Base-by-base conservation (phyloP, 2,329 filamentous ascomycete genomes). In the Trichoderma arundinaceum region DNA sequence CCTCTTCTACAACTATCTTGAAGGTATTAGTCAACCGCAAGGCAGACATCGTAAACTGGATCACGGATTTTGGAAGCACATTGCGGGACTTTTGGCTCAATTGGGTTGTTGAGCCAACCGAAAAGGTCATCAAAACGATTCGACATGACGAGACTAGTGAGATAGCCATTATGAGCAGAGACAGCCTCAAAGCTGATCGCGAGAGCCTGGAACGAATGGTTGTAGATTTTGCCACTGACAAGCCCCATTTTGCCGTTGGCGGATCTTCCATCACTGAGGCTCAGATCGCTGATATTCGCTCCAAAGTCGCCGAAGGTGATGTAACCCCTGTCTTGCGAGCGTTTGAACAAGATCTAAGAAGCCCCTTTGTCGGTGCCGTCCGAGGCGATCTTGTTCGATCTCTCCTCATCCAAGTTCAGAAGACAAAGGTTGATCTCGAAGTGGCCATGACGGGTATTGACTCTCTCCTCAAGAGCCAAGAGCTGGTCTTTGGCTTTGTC, bases 341-440 rank as follows among this genome's bases (percentile, higher is more conserved):
- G 0, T 99, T 96, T 75, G 95, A 99, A 75, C 89, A 90, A 74
- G 94, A 97, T 71, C 82, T 99, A 48, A 86, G 90, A 60, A 90
- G 83, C 53, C 95, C 95, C 1, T 88, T 99, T 67, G 83, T 89
- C 63, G 94, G 94, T 7, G 92, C 94, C 0, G 79, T 99, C 17
- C 86, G 88, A 35, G 95, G 95, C 10, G 94, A 98, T 72, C 84
- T 99, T 33, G 86, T 98, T 41, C 89, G 94, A 59, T 93, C 94
- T 4, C 86, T 99, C 33, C 83, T 99, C 51, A 98, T 99, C 64
- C 95, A 99, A 75, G 90, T 99, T 43, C 95, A 99, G 74, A 99
- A 99, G 83, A 98, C 95, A 22, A 99, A 99, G 81, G 95, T 99
- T 8, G 95, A 99, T 74, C 88, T 99, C 12, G 95, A 99, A 77